These are phyloP conservation scores for Takakia lepidozioides DNA, from an alignment of 225 moss, liverwort and hornwort genomes.

Conservation along the genomic window DNA sequence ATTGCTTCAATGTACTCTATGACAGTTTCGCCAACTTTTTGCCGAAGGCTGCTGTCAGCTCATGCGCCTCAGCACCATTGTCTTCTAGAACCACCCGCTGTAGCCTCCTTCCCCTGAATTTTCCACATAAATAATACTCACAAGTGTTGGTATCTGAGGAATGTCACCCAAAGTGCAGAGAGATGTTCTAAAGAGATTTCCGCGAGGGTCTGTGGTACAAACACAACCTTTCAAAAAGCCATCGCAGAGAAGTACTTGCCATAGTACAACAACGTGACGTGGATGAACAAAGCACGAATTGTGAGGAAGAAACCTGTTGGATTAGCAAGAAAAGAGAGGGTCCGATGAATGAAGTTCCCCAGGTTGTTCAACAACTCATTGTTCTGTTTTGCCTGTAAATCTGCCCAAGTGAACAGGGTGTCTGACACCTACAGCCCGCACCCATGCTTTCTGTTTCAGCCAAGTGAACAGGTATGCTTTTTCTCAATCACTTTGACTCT, in stretches of 20 bases:
- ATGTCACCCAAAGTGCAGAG: too few relatives aligned
- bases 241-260: too few relatives aligned
- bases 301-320: slow-evolving; percentile 32
- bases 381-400: slow-evolving; percentile 95
- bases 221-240: too few relatives aligned
- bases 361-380: slow-evolving; percentile 94
- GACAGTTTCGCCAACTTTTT: slow-evolving; percentile 42
- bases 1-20: slow-evolving; percentile 80
- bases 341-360: slow-evolving; percentile 82
- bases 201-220: too few relatives aligned
- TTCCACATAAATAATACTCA: too few relatives aligned
- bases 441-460: too few relatives aligned
- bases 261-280: too few relatives aligned
- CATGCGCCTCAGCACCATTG: slow-evolving; percentile 53
- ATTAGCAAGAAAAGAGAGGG: slow-evolving; percentile 77
- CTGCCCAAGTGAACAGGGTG: slow-evolving; percentile 74
- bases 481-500: too few relatives aligned
- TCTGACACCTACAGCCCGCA: slow-evolving; percentile 40
- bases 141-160: too few relatives aligned
- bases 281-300: too few relatives aligned
- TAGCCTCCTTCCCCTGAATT: slow-evolving; percentile 91
- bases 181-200: too few relatives aligned
- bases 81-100: slow-evolving; percentile 69
- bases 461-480: too few relatives aligned
- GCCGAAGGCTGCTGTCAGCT: slow-evolving; percentile 50